Conservation (phyloP, 2,329 filamentous ascomycete genomes). For the Colletotrichum abscissum region DNA sequence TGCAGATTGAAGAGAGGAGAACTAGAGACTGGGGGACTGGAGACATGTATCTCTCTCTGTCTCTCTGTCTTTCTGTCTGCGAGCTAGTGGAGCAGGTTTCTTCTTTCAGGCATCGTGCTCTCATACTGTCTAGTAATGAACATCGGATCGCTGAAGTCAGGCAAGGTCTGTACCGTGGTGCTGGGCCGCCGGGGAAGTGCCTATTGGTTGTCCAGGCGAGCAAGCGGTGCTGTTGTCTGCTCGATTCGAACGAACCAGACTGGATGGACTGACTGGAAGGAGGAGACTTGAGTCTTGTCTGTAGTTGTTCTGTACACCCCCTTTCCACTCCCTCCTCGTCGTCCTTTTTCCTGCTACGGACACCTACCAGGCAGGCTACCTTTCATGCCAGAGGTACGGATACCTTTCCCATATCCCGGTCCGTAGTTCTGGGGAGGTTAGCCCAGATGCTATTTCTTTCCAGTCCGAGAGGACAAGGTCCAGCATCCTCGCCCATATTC, state of each 20-base stretch:
- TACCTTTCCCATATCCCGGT: background rate
- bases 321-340: background rate
- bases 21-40: background rate
- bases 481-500: conserved; percentile 19
- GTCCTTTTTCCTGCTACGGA: no score
- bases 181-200: conserved; percentile 32
- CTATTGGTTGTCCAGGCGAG: conserved; percentile 19
- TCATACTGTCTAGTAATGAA: conserved; percentile 14
- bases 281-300: background rate
- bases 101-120: conserved; percentile 28
- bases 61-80: background rate
- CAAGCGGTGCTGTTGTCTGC: conserved; percentile 4
- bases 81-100: conserved; percentile 10
- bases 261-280: background rate
- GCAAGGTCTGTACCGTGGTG: conserved; percentile 23
- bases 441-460: conserved; percentile 18
- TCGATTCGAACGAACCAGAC: no score
- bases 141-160: conserved; percentile 20
- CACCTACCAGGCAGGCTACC: no score
- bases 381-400: no score
- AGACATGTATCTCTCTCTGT: background rate
- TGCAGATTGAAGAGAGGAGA: conserved; percentile 3
- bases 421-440: conserved; percentile 12
- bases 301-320: background rate
- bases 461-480: conserved; percentile 9